Conservation (phyloP, 192 early-diverging fungal species). For the Backusella tuberculispora region DNA sequence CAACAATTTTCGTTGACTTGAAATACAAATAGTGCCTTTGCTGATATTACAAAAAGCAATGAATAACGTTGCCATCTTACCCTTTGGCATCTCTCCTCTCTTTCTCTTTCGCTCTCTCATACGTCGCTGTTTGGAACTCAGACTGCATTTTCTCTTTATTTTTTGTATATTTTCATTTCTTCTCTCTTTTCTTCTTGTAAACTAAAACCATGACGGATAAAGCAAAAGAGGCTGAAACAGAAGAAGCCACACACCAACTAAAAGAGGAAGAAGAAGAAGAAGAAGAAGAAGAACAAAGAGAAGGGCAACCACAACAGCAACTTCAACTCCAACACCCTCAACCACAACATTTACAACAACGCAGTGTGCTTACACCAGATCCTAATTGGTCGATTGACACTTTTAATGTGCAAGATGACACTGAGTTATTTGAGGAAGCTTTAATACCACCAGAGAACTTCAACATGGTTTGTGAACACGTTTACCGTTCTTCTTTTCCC, state of each 20-base stretch:
- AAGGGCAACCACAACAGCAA: neutral
- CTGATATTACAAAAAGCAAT: no score
- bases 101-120: neutral
- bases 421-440: slow-evolving; percentile 54
- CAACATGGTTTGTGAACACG: slow-evolving; percentile 90
- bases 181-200: neutral
- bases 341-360: neutral
- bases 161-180: neutral
- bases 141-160: slow-evolving; percentile 1
- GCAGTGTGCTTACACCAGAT: neutral
- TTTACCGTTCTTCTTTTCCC: slow-evolving; percentile 95
- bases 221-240: neutral
- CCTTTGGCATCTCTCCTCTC: neutral
- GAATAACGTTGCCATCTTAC: neutral
- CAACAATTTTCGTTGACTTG: neutral
- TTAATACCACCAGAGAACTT: slow-evolving; percentile 94
- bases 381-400: slow-evolving; percentile 35
- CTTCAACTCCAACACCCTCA: neutral
- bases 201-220: neutral
- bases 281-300: no score
- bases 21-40: neutral
- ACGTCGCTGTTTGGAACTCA: neutral
- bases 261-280: neutral
- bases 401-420: slow-evolving; percentile 44
- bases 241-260: neutral